These are phyloP conservation scores for Alternaria rosae DNA, from an alignment of 2,329 filamentous ascomycete species.

Conservation along the genomic window DNA sequence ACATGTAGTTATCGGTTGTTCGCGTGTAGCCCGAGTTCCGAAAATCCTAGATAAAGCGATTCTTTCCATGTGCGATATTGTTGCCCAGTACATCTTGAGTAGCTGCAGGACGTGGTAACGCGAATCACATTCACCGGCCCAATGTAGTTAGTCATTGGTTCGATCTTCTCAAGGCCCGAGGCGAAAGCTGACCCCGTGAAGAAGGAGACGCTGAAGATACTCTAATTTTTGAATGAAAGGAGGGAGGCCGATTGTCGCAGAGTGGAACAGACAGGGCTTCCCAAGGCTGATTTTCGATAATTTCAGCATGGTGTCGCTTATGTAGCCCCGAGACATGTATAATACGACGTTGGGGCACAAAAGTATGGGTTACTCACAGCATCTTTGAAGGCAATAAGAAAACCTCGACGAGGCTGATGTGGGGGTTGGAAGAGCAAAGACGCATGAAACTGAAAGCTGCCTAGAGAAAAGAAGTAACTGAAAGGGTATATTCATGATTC, in stretches of 20 bases:
- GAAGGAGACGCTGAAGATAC: not conserved
- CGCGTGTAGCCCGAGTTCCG: not conserved
- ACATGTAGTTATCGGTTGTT: not conserved
- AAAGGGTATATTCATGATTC: conserved; percentile 24
- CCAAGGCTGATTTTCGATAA: not conserved
- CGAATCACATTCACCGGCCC: not conserved
- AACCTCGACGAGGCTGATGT: not conserved
- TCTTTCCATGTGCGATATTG: not conserved
- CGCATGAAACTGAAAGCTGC: not conserved
- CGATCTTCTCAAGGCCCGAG: not conserved
- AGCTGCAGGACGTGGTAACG: not conserved
- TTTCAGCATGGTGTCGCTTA: not conserved
- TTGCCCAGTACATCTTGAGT: not conserved
- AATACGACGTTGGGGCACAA: not conserved
- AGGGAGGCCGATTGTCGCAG: not conserved
- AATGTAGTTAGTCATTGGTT: not conserved
- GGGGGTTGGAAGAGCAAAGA: not conserved
- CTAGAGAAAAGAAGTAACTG: not conserved
- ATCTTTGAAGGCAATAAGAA: not conserved
- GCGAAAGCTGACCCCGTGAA: not conserved
- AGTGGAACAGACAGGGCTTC: not conserved
- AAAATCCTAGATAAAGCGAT: not conserved
- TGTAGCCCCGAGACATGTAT: not conserved
- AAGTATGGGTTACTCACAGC: not conserved
- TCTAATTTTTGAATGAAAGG: not conserved